Base-by-base conservation (phyloP, 805 yeast species). In the Candida boidinii region DNA sequence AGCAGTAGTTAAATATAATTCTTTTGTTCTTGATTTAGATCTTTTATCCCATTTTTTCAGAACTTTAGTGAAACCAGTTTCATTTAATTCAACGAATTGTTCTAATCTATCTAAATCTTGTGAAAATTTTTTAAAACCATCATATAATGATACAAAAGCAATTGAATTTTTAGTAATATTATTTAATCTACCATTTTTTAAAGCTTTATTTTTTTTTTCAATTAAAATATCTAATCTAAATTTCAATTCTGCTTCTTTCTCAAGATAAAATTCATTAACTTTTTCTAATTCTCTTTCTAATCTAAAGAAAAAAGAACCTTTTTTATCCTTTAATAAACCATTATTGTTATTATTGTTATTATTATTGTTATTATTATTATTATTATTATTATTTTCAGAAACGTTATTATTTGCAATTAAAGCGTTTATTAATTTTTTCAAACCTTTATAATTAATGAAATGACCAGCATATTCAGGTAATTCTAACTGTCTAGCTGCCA, bases 41-140 rank as follows among this genome's bases (percentile, higher is more conserved):
- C 96, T 68, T 58, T 92, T 92, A 59, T 92, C 98, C 98, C 98
- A 92, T 61, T 92, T 92, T 56, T 92, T 92, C 48, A 92, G 71
- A 19, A 86, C 96, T 59, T 92, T 92, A 16, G 94, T 79, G 57
- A 92, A 92, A 11, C 98, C 98, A 1, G 95, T 85, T 49, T 88
- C 96, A 53, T 92, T 92, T 37, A 92, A 67, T 56, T 88, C 96
- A 25, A 92, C 86, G 58, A 84, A 92, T 55, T 90, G 96, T 52
- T 92, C 95, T 18, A 92, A 64, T 38, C 94, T 70, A 41, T 82
- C 83, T 41, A 92, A 62, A 56, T 92, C 97, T 44, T 87, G 82
- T 33, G 94, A 80, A 46, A 85, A 85, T 47, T 92, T 79, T 54
- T 80, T 85, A 55, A 88, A 82, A 13, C 90, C 94, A 46, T 87